Base-by-base conservation (phyloP, 768 basidiomycete genomes). In the Phlegmacium glaucopus region DNA sequence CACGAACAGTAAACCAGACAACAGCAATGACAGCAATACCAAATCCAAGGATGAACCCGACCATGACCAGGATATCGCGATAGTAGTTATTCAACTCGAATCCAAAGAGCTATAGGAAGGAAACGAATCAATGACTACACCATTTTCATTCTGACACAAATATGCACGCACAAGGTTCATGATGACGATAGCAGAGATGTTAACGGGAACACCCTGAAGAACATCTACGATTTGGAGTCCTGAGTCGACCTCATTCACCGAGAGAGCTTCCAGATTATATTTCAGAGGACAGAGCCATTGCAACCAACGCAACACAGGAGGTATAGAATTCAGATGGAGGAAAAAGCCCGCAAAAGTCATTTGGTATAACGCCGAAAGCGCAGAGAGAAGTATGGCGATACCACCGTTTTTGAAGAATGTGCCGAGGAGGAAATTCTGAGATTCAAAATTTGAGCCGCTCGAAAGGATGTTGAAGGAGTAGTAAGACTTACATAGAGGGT, bases 301-400 rank as follows among this genome's bases (percentile, higher is more conserved):
- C 44, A 97, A 72, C 94, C 94, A 98, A 12, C 94, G 79, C 1
- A 98, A 76, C 2, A 94, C 91, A 2, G 90, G 88, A 4, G 94
- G 93, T 49, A 98, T 95, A 49, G 77, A 72, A 51, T 70, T 66
- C 47, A 95, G 75, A 62, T 95, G 90, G 44, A 95, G 90, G 62
- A 96, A 96, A 74, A 95, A 97, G 11, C 91, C 91, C 1, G 91
- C 90, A 54, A 77, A 91, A 0, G 89, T 91, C 87, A 90, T 89
- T 60, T 90, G 86, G 64, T 85, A 88, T 9, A 90, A 70, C 3
- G 82, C 85, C 1, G 79, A 71, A 16, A 90, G 74, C 8, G 88
- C 89, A 0, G 90, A 91, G 30, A 95, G 63, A 3, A 98, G 78
- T 61, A 96, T 93, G 1, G 94, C 94, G 36, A 95, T 81, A 15